phyloP scores from a whole-genome alignment of 2,329 filamentous ascomycete genomes.

The Venturiaceae sp. region DNA sequence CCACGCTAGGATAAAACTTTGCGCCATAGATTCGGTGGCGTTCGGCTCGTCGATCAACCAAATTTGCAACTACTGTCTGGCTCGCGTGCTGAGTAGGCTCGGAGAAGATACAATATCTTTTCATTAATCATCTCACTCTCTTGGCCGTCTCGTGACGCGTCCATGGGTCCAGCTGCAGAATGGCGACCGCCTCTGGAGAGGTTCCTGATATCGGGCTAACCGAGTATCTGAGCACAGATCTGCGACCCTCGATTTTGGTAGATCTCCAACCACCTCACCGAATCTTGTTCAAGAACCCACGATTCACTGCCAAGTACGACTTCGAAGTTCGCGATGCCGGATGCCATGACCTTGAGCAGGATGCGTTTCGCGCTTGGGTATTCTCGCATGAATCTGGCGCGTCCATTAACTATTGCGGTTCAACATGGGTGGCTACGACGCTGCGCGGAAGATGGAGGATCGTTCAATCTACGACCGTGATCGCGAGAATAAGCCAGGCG shows the following conservation, averaged over 20 bases:
- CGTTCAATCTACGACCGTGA: not conserved
- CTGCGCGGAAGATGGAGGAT: not conserved
- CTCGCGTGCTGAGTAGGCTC: too few relatives aligned
- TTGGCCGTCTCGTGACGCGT: not conserved
- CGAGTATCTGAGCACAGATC: constrained; percentile 67
- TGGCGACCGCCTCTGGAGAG: not conserved
- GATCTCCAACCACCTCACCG: constrained; percentile 37
- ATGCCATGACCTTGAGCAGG: not conserved
- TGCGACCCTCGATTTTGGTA: constrained; percentile 65
- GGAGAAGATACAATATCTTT: not conserved
- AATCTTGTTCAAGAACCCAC: not conserved
- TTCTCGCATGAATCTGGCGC: not conserved
- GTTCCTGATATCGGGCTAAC: constrained; percentile 46
- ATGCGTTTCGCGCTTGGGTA: not conserved
- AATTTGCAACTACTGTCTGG: too few relatives aligned
- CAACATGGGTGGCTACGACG: constrained; percentile 1
- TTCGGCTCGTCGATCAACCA: too few relatives aligned
- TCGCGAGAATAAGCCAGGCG: not conserved
- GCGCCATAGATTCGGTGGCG: too few relatives aligned
- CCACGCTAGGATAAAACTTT: too few relatives aligned
- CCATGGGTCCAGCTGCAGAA: not conserved
- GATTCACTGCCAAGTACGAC: constrained; percentile 2
- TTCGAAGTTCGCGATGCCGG: not conserved
- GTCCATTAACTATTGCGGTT: not conserved
- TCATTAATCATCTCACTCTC: not conserved